phyloP scores from a whole-genome alignment of 495 filamentous ascomycete genomes.

The Daldinia loculata region DNA sequence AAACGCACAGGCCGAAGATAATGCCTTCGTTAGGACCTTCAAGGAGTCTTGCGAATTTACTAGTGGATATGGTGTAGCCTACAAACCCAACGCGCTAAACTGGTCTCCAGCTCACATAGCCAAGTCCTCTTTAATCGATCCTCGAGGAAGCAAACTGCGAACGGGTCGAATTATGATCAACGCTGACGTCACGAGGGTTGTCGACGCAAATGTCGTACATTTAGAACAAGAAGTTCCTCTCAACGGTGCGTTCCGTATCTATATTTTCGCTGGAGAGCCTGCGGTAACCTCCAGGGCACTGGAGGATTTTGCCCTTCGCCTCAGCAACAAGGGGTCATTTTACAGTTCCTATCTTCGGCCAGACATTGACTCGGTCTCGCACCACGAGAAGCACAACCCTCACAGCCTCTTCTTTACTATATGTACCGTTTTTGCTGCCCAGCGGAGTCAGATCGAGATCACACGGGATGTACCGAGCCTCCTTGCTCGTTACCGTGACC shows the following conservation, averaged over 20 bases:
- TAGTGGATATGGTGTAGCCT: slow-evolving; percentile 74
- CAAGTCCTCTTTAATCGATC: slow-evolving; percentile 71
- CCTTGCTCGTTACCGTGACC: slow-evolving; percentile 77
- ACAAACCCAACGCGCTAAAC: slow-evolving; percentile 68
- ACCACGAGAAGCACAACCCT: slow-evolving; percentile 84
- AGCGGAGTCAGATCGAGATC: slow-evolving; percentile 72
- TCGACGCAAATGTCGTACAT: slow-evolving; percentile 85
- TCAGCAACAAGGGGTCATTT: slow-evolving; percentile 73
- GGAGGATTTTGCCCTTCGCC: slow-evolving; percentile 69
- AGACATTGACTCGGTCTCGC: slow-evolving; percentile 70
- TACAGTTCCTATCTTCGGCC: slow-evolving; percentile 67
- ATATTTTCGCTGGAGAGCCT: slow-evolving; percentile 80
- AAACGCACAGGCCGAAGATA: slow-evolving; percentile 54
- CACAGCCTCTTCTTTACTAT: slow-evolving; percentile 83
- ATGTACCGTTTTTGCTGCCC: slow-evolving; percentile 73
- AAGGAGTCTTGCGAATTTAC: slow-evolving; percentile 77
- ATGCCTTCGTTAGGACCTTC: slow-evolving; percentile 76
- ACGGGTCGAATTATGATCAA: slow-evolving; percentile 78
- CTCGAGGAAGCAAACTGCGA: slow-evolving; percentile 66
- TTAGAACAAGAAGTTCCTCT: slow-evolving; percentile 87
- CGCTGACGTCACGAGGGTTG: slow-evolving; percentile 80
- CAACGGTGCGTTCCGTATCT: slow-evolving; percentile 88
- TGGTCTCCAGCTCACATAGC: slow-evolving; percentile 74
- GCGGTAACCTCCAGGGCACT: slow-evolving; percentile 64
- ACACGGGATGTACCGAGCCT: slow-evolving; percentile 69